These are phyloP conservation scores for Fusarium verticillioides DNA, from an alignment of 2,329 filamentous ascomycete species.

Conservation along the genomic window DNA sequence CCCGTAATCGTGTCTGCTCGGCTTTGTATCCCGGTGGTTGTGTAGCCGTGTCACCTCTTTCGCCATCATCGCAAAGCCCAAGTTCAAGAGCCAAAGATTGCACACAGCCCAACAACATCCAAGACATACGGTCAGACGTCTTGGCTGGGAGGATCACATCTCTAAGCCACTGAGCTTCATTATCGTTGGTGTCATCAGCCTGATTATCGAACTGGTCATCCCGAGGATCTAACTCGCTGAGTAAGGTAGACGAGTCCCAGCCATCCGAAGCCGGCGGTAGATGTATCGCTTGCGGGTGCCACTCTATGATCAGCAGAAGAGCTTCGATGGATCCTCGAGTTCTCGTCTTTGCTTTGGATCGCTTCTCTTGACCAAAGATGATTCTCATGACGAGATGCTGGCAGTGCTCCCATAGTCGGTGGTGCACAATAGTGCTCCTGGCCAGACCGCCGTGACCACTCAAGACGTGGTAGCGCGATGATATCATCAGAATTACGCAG, in stretches of 20 bases:
- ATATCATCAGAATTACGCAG: conserved; percentile 64
- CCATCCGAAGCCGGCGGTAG: conserved; percentile 64
- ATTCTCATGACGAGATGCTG: conserved; percentile 64
- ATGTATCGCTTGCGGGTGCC: conserved; percentile 65
- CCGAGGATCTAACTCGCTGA: conserved; percentile 52
- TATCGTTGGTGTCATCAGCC: conserved; percentile 3
- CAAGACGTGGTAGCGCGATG: conserved; percentile 61
- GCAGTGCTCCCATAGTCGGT: conserved; percentile 64
- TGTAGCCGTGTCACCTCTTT: not conserved
- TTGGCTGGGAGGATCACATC: conserved; percentile 65
- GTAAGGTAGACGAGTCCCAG: conserved; percentile 64
- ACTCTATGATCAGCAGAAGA: conserved; percentile 64
- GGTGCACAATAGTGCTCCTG: conserved; percentile 63
- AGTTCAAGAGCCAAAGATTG: conserved; percentile 31
- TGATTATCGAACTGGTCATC: conserved; percentile 31
- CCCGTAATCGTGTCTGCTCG: not conserved
- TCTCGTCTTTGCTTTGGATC: conserved; percentile 59
- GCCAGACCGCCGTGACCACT: conserved; percentile 56
- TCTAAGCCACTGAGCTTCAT: conserved; percentile 54
- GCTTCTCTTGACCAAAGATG: conserved; percentile 64
- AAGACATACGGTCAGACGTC: conserved; percentile 65
- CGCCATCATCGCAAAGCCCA: conserved; percentile 15
- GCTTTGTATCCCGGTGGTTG: not conserved
- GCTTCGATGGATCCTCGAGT: conserved; percentile 65
- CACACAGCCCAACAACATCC: conserved; percentile 63